A percentile compares a stretch with the other conserved stretches of the same genome.
phyloP scores from a whole-genome alignment of 2,329 filamentous ascomycete species.

The Cordyceps farinosa region DNA sequence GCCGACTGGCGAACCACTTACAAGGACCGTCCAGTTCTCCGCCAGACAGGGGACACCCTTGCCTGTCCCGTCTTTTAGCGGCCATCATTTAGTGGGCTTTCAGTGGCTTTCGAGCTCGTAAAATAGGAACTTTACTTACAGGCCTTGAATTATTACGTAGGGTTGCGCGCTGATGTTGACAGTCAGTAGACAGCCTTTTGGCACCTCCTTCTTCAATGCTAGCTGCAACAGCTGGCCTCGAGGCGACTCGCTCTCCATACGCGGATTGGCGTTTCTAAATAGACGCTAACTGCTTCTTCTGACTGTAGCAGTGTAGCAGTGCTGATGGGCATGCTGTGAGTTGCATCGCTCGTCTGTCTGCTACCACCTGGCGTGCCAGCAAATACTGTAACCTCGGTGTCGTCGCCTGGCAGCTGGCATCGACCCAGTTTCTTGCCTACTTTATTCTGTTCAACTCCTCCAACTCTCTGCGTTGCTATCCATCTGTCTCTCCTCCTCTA shows the following conservation, averaged over 20 bases:
- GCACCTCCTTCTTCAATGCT: background rate
- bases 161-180: no score
- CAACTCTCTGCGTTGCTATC: no score
- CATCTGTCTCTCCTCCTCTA: no score
- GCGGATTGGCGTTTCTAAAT: no score
- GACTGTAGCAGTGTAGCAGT: background rate
- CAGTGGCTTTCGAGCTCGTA: background rate
- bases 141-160: background rate
- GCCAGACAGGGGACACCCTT: background rate
- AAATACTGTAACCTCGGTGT: background rate
- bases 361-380: background rate
- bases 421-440: no score
- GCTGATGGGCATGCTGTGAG: background rate
- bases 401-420: no score
- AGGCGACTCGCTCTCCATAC: background rate
- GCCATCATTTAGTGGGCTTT: background rate
- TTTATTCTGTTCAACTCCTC: no score
- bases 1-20: background rate
- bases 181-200: background rate
- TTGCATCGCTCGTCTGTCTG: no score
- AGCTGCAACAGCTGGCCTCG: background rate
- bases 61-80: background rate
- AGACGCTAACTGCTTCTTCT: background rate
- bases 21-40: background rate
- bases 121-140: background rate